Base-by-base conservation (phyloP, 345 rosid genomes). In the Diplotaxis tenuifolia region DNA sequence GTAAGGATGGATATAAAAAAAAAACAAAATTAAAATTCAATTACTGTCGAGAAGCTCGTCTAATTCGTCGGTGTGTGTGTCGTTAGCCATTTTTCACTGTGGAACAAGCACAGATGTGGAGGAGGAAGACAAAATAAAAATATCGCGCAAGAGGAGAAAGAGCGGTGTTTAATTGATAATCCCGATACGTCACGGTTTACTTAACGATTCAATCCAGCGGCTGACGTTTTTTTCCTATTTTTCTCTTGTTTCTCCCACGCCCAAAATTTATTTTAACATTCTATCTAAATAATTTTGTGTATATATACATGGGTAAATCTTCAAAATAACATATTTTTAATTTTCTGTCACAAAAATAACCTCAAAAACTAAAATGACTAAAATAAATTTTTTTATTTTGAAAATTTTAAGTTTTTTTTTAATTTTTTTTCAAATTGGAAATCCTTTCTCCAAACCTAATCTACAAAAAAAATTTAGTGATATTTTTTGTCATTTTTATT, bases 1-100 rank as follows among this genome's bases (percentile, higher is more conserved):
- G 11, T 49, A 49, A 49, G 6, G 18, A 47, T 47, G 2, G 1
- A 49, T 15, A 7, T 16, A 10, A 9, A 36, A 7, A 15, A 16
- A n/a, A 0, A 6, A 12, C 3, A 47, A 15, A 47, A 49, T n/a
- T n/a, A n/a, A n/a, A n/a, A n/a, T n/a, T n/a, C n/a, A 5, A 42
- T 42, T 54, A 92, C 99, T 92, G 64, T 96, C 99, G 20, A 96
- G 98, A 75, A 96, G 94, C 74, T 88, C 84, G 81, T 96, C 98
- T 70, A 96, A 87, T 83, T 96, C 99, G 75, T 96, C 98, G 32
- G 86, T 68, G 57, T 81, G 84, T 55, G 74, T 62, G 72, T 76
- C 75, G 42, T 69, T 81, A 9, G 89, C 96, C 89, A 87, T 89
- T 67, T 63, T 65, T 29, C 58, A 29, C 60, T 34, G 20, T 7